phyloP scores from a whole-genome alignment of 805 yeast genomes.

The Candida peoriensis region DNA sequence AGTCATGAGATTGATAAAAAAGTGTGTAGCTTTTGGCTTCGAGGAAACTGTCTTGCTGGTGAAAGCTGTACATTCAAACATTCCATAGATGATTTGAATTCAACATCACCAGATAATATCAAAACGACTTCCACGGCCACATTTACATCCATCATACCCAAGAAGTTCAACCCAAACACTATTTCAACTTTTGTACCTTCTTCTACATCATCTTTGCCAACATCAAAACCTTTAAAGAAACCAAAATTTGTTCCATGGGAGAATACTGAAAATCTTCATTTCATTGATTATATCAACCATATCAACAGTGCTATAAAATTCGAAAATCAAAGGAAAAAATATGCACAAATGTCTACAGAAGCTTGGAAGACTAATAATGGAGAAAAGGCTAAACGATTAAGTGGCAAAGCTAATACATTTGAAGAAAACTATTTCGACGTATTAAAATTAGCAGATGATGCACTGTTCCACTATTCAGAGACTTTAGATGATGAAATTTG shows the following conservation, averaged over 20 bases:
- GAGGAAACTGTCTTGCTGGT: constrained; percentile 39
- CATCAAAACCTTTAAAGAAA: constrained; percentile 16
- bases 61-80: constrained; percentile 37
- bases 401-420: constrained; percentile 22
- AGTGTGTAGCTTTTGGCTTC: constrained; percentile 43
- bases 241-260: constrained; percentile 25
- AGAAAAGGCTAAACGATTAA: constrained; percentile 20
- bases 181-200: constrained; percentile 5
- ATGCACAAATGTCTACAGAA: constrained; percentile 23
- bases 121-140: constrained; percentile 3
- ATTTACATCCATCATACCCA: constrained; percentile 1
- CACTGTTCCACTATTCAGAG: constrained; percentile 19
- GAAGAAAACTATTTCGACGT: constrained; percentile 16
- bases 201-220: constrained; percentile 4
- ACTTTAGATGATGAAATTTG: constrained; percentile 16
- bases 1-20: constrained; percentile 39
- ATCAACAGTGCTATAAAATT: constrained; percentile 16
- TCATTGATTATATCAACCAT: constrained; percentile 13
- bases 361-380: constrained; percentile 23
- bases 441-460: constrained; percentile 24
- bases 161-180: constrained; percentile 2
- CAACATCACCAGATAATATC: background rate
- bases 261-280: constrained; percentile 1
- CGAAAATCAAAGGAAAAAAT: constrained; percentile 22
- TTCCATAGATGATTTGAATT: constrained; percentile 10